Conservation (phyloP, 208 protist species). For the Tritrichomonas foetus region DNA sequence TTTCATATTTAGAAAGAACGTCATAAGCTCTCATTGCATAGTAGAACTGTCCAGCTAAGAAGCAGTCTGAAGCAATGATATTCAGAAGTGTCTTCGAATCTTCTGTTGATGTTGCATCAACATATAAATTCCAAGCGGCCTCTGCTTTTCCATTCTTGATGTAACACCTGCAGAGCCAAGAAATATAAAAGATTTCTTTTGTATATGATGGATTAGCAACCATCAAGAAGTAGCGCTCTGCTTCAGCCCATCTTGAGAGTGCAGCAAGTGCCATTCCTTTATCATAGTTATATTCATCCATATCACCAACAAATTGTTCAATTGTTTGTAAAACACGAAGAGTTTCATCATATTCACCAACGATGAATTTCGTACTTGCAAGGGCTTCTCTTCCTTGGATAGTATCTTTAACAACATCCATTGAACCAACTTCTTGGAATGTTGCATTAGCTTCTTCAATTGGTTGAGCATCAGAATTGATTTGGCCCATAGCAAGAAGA, state of each 20-base stretch:
- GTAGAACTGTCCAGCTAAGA: background rate
- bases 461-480: background rate
- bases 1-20: background rate
- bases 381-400: background rate
- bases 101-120: background rate
- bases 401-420: conserved; percentile 11
- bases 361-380: background rate
- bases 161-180: background rate
- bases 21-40: conserved; percentile 25
- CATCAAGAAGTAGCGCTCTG: background rate
- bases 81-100: background rate
- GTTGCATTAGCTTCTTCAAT: conserved; percentile 17
- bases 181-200: background rate
- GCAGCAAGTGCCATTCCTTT: background rate
- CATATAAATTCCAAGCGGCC: background rate
- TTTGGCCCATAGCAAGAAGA: background rate
- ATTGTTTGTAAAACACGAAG: background rate
- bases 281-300: background rate
- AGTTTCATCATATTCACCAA: background rate
- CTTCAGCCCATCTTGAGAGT: background rate
- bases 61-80: background rate
- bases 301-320: background rate
- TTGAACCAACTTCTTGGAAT: background rate
- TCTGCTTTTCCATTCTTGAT: background rate
- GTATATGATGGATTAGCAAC: background rate